Conservation (phyloP, 2,329 filamentous ascomycete species). For the Alternaria brassicae region DNA sequence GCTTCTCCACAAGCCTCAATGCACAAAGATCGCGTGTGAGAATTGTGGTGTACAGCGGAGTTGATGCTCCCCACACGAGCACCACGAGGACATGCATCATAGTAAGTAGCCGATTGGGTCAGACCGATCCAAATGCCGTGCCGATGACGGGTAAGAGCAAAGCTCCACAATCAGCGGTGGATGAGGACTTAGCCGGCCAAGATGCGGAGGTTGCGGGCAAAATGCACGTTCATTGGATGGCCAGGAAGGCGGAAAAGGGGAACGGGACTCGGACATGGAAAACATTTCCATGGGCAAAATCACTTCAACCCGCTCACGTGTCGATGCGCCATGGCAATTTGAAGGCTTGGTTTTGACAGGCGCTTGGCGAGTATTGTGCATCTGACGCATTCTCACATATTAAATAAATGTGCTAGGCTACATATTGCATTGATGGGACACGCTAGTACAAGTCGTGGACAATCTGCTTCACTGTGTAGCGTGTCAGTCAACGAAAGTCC, state of each 20-base stretch:
- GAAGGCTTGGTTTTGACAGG: background rate
- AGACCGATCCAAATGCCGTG: slow-evolving; percentile 44
- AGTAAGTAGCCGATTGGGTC: slow-evolving; percentile 31
- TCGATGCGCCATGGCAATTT: background rate
- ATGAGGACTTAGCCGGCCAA: slow-evolving; percentile 36
- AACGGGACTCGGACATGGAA: slow-evolving; percentile 20
- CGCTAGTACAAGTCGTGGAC: slow-evolving; percentile 42
- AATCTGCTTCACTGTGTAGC: slow-evolving; percentile 40
- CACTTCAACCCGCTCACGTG: slow-evolving; percentile 3
- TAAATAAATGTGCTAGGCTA: background rate
- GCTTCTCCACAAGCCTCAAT: slow-evolving; percentile 26
- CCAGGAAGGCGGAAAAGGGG: slow-evolving; percentile 13
- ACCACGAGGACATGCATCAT: slow-evolving; percentile 34
- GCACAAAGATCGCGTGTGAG: slow-evolving; percentile 3
- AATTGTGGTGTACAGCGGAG: slow-evolving; percentile 26
- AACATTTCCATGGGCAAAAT: slow-evolving; percentile 26
- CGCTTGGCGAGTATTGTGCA: background rate
- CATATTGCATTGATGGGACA: background rate
- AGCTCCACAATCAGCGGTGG: slow-evolving; percentile 33
- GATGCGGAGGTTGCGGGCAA: slow-evolving; percentile 23
- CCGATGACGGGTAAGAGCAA: slow-evolving; percentile 42
- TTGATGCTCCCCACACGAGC: slow-evolving; percentile 41
- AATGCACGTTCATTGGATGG: slow-evolving; percentile 22
- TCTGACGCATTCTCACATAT: background rate
- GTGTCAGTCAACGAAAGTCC: slow-evolving; percentile 9